Evolutionary conservation across 345 rosid species (phyloP).

Genomic region (Rubroshorea leprosula): DNA sequence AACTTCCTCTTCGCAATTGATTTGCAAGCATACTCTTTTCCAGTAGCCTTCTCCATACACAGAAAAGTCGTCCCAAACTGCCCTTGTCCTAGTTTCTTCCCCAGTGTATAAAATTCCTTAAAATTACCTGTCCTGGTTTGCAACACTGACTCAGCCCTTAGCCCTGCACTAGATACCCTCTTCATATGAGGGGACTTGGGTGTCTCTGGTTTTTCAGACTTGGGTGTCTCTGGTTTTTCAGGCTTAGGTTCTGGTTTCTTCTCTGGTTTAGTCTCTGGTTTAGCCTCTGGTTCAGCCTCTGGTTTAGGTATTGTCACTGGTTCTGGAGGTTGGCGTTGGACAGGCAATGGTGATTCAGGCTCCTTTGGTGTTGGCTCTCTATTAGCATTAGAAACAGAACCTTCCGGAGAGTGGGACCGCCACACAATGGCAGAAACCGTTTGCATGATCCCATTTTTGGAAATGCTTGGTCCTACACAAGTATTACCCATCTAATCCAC

Average conservation of each 20-base stretch:
- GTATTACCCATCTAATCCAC: conserved; percentile 63
- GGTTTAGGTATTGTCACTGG: conserved; percentile 46
- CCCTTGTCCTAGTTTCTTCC: conserved; percentile 89
- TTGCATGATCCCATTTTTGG: conserved; percentile 68
- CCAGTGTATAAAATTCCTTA: conserved; percentile 59
- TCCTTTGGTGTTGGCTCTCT: conserved; percentile 28
- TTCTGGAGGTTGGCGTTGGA: conserved; percentile 71
- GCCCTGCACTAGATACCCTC: conserved; percentile 71
- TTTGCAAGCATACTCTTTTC: conserved; percentile 73
- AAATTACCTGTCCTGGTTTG: conserved; percentile 68
- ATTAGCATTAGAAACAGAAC: conserved; percentile 37
- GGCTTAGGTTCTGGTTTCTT: conserved; percentile 19
- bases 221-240: conserved; percentile 32
- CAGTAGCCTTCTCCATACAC: conserved; percentile 59
- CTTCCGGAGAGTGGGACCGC: conserved; percentile 54
- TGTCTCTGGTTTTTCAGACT: conserved; percentile 25
- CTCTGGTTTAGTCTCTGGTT: background rate
- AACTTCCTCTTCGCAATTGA: conserved; percentile 89
- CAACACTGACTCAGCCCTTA: conserved; percentile 61
- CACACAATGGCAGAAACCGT: conserved; percentile 75
- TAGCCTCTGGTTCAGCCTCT: conserved; percentile 17
- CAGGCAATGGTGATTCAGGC: conserved; percentile 47
- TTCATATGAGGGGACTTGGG: conserved; percentile 42
- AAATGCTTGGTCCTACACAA: conserved; percentile 72
- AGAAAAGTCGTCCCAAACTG: conserved; percentile 82